Percentiles rank a stretch among this genome's conserved stretches.
Conservation (phyloP, 2,329 filamentous ascomycete species). For the Epichloe sibirici region DNA sequence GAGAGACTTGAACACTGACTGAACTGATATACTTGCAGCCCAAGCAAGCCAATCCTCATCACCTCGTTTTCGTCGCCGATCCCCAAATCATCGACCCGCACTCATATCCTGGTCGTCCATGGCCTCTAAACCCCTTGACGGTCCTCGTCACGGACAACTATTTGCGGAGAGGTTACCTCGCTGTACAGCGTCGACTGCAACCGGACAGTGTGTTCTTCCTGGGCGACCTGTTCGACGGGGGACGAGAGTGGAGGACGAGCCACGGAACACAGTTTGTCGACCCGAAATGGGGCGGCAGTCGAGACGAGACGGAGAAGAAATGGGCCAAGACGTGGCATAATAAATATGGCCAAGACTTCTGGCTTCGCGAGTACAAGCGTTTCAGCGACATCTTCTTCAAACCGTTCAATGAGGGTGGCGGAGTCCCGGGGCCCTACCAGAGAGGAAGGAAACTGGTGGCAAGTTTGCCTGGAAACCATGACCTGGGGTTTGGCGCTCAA, state of each 20-base stretch:
- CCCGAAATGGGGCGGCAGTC: constrained; percentile 42
- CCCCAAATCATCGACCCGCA: constrained; percentile 89
- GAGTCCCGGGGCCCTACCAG: constrained; percentile 43
- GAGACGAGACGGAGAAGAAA: constrained; percentile 38
- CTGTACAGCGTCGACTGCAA: constrained; percentile 61
- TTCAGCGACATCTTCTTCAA: constrained; percentile 80
- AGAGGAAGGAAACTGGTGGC: constrained; percentile 67
- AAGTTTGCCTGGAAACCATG: constrained; percentile 87
- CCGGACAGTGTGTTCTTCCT: constrained; percentile 86
- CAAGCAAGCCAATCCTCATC: constrained; percentile 65
- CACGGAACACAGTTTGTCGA: constrained; percentile 43
- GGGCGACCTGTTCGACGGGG: constrained; percentile 90
- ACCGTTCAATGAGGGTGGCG: constrained; percentile 48
- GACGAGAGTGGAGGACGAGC: constrained; percentile 80
- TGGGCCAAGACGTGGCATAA: constrained; percentile 55
- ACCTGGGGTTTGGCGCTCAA: constrained; percentile 79
- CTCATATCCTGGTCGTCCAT: constrained; percentile 75
- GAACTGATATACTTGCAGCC: constrained; percentile 43
- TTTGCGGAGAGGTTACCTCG: constrained; percentile 68
- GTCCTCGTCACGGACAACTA: constrained; percentile 73
- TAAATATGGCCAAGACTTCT: constrained; percentile 69
- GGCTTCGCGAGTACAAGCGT: constrained; percentile 74
- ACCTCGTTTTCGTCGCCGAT: constrained; percentile 73
- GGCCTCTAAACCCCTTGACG: constrained; percentile 43
- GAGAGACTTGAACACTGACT: not conserved